Percentiles rank a stretch among this genome's conserved stretches.
These are phyloP conservation scores for Suillus clintonianus DNA, from an alignment of 768 basidiomycete species.

Conservation along the genomic window DNA sequence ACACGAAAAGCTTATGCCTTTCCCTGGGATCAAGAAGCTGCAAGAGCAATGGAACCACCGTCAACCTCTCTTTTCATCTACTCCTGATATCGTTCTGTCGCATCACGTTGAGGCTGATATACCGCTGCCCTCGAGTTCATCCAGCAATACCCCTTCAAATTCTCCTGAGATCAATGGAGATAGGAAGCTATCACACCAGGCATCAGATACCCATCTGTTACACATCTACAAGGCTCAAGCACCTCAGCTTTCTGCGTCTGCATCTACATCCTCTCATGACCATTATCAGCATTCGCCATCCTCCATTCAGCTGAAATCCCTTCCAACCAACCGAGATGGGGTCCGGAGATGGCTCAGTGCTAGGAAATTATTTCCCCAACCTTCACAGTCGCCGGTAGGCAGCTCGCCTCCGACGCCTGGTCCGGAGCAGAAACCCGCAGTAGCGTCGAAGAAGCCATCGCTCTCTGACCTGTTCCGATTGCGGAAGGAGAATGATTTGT, in stretches of 20 bases:
- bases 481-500: constrained; percentile 58
- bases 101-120: constrained; percentile 46
- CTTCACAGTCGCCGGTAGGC: constrained; percentile 39
- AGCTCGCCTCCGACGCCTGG: constrained; percentile 36
- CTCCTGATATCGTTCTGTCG: constrained; percentile 48
- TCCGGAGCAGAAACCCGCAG: constrained; percentile 36
- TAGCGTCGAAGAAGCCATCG: constrained; percentile 60
- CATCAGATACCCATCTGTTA: constrained; percentile 66
- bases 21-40: constrained; percentile 82
- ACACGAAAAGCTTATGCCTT: constrained; percentile 81
- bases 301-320: constrained; percentile 40
- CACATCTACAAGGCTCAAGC: constrained; percentile 51
- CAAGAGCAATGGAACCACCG: constrained; percentile 69
- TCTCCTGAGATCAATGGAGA: constrained; percentile 57
- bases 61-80: constrained; percentile 48
- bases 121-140: constrained; percentile 48
- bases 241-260: constrained; percentile 41
- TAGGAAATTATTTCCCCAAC: constrained; percentile 56
- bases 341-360: constrained; percentile 79
- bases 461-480: constrained; percentile 63
- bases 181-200: constrained; percentile 65
- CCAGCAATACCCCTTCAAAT: constrained; percentile 49
- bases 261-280: constrained; percentile 54
- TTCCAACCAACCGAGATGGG: constrained; percentile 76
- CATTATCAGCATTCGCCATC: constrained; percentile 44